Conservation (phyloP, 176 grass and related monocot species). For the Oryza australiensis region DNA sequence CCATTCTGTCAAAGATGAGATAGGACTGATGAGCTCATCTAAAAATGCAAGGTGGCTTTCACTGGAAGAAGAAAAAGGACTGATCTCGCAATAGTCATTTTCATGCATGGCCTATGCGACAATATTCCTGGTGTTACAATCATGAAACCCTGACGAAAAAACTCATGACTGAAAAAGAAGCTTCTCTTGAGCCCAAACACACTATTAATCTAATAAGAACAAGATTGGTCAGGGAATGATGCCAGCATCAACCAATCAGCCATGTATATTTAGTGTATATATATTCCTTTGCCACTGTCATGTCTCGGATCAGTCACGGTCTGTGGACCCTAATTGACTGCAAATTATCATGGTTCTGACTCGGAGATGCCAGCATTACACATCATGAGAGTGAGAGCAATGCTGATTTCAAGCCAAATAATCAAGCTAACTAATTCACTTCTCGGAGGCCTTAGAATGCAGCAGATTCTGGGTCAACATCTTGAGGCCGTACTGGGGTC, state of each 20-base stretch:
- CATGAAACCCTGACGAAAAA: background rate
- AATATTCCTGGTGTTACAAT: conserved; percentile 1
- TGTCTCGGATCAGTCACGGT: background rate
- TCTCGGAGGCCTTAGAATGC: background rate
- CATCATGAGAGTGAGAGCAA: background rate
- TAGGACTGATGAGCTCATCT: background rate
- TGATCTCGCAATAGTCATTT: background rate
- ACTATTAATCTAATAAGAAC: background rate
- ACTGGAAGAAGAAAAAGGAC: background rate
- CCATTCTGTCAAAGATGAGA: background rate
- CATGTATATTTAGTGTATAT: background rate
- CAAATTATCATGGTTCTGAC: background rate
- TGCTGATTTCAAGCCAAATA: background rate
- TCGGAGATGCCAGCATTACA: background rate
- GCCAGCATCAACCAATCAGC: no score
- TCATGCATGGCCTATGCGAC: background rate
- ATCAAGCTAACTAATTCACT: background rate
- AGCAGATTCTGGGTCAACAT: background rate
- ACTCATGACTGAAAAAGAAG: background rate
- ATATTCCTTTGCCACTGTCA: background rate
- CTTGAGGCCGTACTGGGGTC: background rate
- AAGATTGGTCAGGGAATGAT: background rate
- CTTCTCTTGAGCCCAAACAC: background rate
- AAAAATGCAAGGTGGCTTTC: conserved; percentile 17
- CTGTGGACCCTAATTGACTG: background rate